These are phyloP conservation scores for Talaromyces sp. DNA, from an alignment of 2,329 filamentous ascomycete species.

Conservation along the genomic window DNA sequence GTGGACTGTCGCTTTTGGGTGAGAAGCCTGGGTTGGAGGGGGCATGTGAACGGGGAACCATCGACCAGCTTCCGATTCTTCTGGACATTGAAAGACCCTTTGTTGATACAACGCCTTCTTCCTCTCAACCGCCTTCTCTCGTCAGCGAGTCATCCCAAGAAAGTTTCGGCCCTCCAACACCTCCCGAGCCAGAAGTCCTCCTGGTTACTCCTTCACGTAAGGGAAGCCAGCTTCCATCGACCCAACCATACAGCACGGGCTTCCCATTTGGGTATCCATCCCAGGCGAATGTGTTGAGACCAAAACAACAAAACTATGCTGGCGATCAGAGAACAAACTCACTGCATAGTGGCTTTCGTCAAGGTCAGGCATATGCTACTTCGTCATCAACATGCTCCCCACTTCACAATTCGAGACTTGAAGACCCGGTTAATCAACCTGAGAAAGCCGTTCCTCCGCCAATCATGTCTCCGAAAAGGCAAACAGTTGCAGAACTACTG, in stretches of 20 bases:
- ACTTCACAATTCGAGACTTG: not conserved
- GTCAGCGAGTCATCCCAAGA: conserved; percentile 24
- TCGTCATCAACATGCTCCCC: not conserved
- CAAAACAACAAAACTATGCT: not conserved
- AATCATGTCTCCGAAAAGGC: not conserved
- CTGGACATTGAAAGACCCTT: conserved; percentile 21
- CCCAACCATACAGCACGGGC: not conserved
- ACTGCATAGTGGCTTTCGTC: not conserved
- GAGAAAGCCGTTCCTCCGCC: not conserved
- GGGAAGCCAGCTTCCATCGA: not conserved
- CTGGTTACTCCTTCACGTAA: not conserved
- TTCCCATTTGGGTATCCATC: not conserved
- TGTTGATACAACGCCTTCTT: conserved; percentile 12
- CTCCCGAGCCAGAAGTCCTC: conserved; percentile 14
- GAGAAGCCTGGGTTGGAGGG: conserved; percentile 29
- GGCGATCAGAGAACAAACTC: not conserved
- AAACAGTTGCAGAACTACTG: conserved; percentile 26
- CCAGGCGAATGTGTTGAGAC: not conserved
- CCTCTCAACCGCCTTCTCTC: conserved; percentile 15
- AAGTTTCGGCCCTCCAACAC: conserved; percentile 22
- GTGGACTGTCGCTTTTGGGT: conserved; percentile 24
- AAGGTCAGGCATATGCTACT: not conserved
- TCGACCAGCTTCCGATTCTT: conserved; percentile 43
- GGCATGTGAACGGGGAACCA: conserved; percentile 30
- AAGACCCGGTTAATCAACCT: not conserved